Percentiles rank a stretch among this genome's conserved stretches.
phyloP scores from a whole-genome alignment of 768 basidiomycete genomes.

The Cystoderma amianthinum region DNA sequence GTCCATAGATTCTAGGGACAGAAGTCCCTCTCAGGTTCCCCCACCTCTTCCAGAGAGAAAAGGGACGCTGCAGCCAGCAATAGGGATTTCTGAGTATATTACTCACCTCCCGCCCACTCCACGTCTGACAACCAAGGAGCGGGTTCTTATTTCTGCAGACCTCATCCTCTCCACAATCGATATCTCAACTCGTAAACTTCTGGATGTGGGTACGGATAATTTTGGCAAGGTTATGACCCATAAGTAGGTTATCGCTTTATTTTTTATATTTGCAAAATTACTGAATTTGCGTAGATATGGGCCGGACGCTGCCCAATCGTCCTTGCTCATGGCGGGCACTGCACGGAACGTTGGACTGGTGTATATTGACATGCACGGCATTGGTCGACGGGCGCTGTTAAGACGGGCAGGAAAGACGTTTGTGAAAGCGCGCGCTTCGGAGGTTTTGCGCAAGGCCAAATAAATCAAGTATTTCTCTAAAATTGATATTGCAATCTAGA shows the following conservation, averaged over 20 bases:
- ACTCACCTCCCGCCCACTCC: conserved; percentile 13
- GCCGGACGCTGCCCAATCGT: conserved; percentile 51
- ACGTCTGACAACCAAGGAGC: conserved; percentile 33
- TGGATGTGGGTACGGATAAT: conserved; percentile 42
- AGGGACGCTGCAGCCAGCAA: too few species aligned
- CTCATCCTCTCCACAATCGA: conserved; percentile 61
- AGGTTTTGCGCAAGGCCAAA: too few species aligned
- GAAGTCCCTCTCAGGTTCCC: too few species aligned
- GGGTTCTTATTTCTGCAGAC: conserved; percentile 56
- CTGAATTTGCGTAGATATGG: conserved; percentile 39
- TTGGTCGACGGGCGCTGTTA: conserved; percentile 64
- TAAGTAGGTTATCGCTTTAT: conserved; percentile 29
- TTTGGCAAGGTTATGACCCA: conserved; percentile 48
- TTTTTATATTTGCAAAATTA: background rate
- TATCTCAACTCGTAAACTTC: conserved; percentile 43
- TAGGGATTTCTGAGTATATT: conserved; percentile 6
- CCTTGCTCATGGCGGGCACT: conserved; percentile 53
- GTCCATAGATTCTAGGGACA: too few species aligned
- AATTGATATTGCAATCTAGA: too few species aligned
- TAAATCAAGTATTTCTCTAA: too few species aligned
- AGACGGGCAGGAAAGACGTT: conserved; percentile 54
- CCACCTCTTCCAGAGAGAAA: conserved; percentile 28
- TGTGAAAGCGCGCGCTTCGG: conserved; percentile 44
- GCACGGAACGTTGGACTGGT: conserved; percentile 69
- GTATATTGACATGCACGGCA: conserved; percentile 69